Conservation (phyloP, 805 yeast genomes). For the Nakazawaea peltata region DNA sequence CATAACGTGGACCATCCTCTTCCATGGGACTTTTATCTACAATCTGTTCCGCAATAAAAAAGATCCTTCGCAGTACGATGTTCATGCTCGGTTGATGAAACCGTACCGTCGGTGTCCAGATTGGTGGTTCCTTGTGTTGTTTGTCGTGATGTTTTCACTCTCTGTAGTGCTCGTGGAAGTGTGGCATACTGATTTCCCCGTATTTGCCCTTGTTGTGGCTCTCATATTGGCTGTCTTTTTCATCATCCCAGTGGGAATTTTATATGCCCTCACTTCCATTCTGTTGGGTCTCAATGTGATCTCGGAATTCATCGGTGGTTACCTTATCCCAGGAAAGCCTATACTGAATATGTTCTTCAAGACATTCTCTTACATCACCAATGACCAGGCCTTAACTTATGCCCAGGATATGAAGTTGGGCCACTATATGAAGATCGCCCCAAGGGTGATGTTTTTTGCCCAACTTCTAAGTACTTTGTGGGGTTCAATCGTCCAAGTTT, state of each 20-base stretch:
- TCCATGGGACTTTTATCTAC: constrained; percentile 49
- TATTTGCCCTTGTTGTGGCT: constrained; percentile 56
- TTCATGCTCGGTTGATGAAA: constrained; percentile 40
- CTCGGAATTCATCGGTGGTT: constrained; percentile 59
- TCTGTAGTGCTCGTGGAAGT: constrained; percentile 29
- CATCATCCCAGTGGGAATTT: constrained; percentile 53
- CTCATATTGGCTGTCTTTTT: constrained; percentile 45
- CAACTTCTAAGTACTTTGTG: constrained; percentile 37
- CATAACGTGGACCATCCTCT: constrained; percentile 46
- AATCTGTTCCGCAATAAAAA: constrained; percentile 27
- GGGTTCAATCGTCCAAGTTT: constrained; percentile 34
- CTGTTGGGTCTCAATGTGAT: constrained; percentile 52
- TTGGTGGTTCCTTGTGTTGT: constrained; percentile 51
- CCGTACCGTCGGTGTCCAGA: constrained; percentile 65
- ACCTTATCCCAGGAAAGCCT: constrained; percentile 54
- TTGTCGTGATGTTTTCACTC: constrained; percentile 36
- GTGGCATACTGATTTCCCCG: constrained; percentile 47
- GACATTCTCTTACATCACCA: constrained; percentile 49
- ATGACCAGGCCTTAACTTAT: constrained; percentile 48
- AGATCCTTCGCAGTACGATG: constrained; percentile 21
- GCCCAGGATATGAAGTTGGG: constrained; percentile 53
- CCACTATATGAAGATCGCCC: constrained; percentile 59
- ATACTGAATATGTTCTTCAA: constrained; percentile 57
- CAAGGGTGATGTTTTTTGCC: constrained; percentile 48
- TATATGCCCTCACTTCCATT: constrained; percentile 56